Percentiles rank a stretch among this genome's conserved stretches.
phyloP scores from a whole-genome alignment of 2,329 filamentous ascomycete genomes.

The Raffaelea arxii region DNA sequence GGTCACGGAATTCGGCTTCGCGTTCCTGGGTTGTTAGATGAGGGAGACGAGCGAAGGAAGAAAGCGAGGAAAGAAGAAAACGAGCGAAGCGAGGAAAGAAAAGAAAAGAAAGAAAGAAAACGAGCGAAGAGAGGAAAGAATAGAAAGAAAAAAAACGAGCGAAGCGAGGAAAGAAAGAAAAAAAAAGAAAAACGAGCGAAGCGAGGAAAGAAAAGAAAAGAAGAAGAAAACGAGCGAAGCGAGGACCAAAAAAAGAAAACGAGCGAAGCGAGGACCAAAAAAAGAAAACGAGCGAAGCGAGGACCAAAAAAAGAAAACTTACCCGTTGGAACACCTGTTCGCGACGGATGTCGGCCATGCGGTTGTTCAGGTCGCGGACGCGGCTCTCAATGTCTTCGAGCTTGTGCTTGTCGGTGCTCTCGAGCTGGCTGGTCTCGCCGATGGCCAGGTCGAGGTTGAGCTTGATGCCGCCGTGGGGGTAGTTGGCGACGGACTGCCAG shows the following conservation, averaged over 20 bases:
- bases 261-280: no score
- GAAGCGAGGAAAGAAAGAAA: no score
- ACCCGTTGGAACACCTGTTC: slow-evolving; percentile 97
- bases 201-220: neutral
- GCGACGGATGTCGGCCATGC: slow-evolving; percentile 77
- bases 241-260: no score
- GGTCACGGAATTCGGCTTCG: slow-evolving; percentile 95
- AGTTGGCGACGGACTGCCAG: slow-evolving; percentile 57
- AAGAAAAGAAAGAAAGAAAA: neutral
- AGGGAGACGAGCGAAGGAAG: neutral
- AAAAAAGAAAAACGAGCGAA: no score
- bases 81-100: no score
- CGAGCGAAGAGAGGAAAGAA: neutral
- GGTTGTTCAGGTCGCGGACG: slow-evolving; percentile 78
- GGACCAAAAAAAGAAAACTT: slow-evolving; percentile 23
- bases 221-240: no score
- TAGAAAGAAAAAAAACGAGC: neutral
- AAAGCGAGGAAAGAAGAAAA: neutral
- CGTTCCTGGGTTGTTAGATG: slow-evolving; percentile 56
- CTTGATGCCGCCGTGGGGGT: slow-evolving; percentile 62
- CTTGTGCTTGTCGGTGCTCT: slow-evolving; percentile 89
- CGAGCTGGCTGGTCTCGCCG: slow-evolving; percentile 87
- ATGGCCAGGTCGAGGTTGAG: slow-evolving; percentile 85
- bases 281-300: no score
- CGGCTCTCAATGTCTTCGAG: slow-evolving; percentile 81